Conservation (phyloP, 208 protist species). For the Acanthamoeba divionensis region DNA sequence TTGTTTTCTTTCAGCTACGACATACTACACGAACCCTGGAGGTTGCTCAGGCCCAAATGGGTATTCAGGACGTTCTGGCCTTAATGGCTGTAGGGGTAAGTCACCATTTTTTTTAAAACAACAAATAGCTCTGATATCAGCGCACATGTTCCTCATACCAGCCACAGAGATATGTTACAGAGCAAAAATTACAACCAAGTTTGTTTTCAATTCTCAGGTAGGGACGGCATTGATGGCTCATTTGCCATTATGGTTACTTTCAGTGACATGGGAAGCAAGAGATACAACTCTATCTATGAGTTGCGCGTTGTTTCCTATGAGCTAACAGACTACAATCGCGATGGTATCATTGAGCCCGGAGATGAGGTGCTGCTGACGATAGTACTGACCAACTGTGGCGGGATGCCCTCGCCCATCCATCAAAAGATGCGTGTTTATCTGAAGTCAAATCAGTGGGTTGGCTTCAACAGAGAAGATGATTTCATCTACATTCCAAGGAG, state of each 20-base stretch:
- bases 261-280: background rate
- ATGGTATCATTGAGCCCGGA: constrained; percentile 7
- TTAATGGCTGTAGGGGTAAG: background rate
- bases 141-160: too few species aligned
- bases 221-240: too few species aligned
- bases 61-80: background rate
- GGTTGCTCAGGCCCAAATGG: too few species aligned
- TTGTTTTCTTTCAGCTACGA: too few species aligned
- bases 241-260: too few species aligned
- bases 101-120: too few species aligned
- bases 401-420: constrained; percentile 10
- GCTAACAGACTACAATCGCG: background rate
- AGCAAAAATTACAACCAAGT: too few species aligned
- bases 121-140: too few species aligned
- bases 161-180: too few species aligned
- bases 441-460: background rate
- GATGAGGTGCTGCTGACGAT: background rate
- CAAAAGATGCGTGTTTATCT: constrained; percentile 1
- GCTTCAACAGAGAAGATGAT: background rate
- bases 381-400: background rate
- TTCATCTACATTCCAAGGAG: background rate
- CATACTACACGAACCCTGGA: background rate
- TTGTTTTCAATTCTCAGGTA: too few species aligned
- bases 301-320: background rate
- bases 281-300: background rate